Evolutionary conservation across 1,284 basidiomycete genomes (phyloP), one percentile per base, ranked within the genome.

Genomic region (Cryptococcus wingfieldii): DNA sequence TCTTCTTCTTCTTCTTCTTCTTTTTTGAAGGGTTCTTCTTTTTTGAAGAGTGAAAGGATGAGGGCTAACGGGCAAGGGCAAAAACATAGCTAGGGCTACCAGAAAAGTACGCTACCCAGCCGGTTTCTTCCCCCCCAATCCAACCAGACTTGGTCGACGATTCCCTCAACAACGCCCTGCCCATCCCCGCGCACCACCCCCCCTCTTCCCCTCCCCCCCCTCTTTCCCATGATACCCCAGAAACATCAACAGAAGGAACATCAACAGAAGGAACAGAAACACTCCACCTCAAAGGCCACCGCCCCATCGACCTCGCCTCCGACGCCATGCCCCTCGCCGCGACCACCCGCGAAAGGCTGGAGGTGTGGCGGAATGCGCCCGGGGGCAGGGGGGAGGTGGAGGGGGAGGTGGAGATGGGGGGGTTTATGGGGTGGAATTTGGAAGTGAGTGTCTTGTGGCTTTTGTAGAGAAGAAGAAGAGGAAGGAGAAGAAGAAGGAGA

Each of bases 361-460:
- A 70, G 9, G 76, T 66, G 4, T 80, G 79, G 77, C 64, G 71
- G 28, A 59, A 69, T 9, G 72, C 79, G 1, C 79, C 79, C 0
- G 77, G 77, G 12, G 74, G 68, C 4, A 54, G 71, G 37, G 75
- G 68, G 28, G 71, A 74, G 47, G 38, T 69, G 2, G 61, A 63
- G 14, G 70, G 67, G 8, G 73, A 74, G 54, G 62, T 74, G 38
- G 76, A 78, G 59, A 61, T 68, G 12, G 76, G 75, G 4, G 67
- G 68, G 4, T 77, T 77, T 54, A 69, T 72, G 34, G 63, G 66
- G 47, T 75, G 71, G 70, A 78, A 76, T 53, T 56, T 75, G 14
- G 72, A 77, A 64, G 65, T 68, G 45, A 55, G 69, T n/a, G n/a
- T n/a, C n/a, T n/a, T n/a, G n/a, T n/a, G n/a, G n/a, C n/a, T n/a